Evolutionary conservation across 495 filamentous ascomycete species (phyloP).

Genomic region (Friedmanniomyces endolithicus): DNA sequence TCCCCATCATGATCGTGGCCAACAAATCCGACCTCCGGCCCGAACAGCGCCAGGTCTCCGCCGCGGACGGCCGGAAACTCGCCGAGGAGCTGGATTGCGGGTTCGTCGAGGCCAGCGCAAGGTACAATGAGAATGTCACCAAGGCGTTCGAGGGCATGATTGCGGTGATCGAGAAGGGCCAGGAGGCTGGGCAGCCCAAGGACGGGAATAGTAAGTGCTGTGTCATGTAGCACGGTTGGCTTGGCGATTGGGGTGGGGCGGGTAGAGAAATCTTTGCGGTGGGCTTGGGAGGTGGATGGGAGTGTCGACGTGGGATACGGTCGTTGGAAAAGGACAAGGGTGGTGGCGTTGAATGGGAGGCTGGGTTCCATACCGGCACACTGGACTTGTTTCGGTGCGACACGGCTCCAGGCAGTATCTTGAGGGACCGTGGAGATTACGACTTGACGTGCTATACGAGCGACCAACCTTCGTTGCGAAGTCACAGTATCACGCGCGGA

Average conservation of each 20-base stretch:
- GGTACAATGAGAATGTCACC: constrained; percentile 83
- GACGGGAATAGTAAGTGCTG: constrained; percentile 60
- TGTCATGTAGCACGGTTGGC: constrained; percentile 52
- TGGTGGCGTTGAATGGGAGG: too few species aligned
- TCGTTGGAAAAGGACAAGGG: too few species aligned
- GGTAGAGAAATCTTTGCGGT: background rate
- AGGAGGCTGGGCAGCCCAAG: constrained; percentile 75
- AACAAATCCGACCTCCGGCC: constrained; percentile 93
- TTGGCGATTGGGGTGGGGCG: background rate
- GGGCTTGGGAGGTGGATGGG: too few species aligned
- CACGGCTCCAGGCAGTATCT: too few species aligned
- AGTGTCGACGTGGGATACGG: too few species aligned
- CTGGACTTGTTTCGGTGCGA: too few species aligned
- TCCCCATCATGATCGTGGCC: constrained; percentile 86
- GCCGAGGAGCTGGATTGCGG: constrained; percentile 79
- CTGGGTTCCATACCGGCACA: too few species aligned
- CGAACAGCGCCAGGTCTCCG: constrained; percentile 81
- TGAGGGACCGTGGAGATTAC: too few species aligned
- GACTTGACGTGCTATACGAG: too few species aligned
- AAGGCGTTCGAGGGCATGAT: constrained; percentile 94
- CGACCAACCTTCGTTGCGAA: too few species aligned
- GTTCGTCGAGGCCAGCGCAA: constrained; percentile 87
- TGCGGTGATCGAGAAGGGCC: constrained; percentile 83
- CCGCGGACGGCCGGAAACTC: constrained; percentile 69
- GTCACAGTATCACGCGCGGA: too few species aligned